Percentiles rank a stretch among this genome's conserved stretches.
Evolutionary conservation across 2,329 filamentous ascomycete species (phyloP).

Genomic region (Fusarium sp.): DNA sequence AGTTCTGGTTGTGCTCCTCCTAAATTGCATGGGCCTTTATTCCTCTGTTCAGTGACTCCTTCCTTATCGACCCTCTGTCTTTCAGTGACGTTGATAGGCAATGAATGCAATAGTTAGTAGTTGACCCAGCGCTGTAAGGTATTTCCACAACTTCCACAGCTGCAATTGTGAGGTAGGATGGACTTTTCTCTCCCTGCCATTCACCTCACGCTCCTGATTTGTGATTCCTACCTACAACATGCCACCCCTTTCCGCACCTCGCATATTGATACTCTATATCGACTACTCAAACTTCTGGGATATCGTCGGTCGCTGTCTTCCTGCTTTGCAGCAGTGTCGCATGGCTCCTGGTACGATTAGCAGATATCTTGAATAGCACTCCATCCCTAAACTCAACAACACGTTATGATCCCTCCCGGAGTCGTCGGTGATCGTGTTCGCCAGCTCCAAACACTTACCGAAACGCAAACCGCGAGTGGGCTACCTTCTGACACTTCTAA

Average conservation of each 20-base stretch:
- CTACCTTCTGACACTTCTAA: slow-evolving; percentile 15
- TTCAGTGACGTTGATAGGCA: slow-evolving; percentile 11
- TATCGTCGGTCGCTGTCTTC: background rate
- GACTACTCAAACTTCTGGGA: slow-evolving; percentile 10
- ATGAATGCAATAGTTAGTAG: slow-evolving; percentile 6
- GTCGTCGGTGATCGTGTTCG: slow-evolving; percentile 46
- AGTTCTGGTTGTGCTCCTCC: slow-evolving; percentile 47
- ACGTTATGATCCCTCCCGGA: slow-evolving; percentile 38
- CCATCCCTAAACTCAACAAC: slow-evolving; percentile 12
- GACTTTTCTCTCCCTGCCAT: slow-evolving; percentile 5
- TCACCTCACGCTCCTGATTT: background rate
- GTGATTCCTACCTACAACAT: slow-evolving; percentile 13
- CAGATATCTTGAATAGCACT: background rate
- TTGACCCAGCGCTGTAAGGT: background rate
- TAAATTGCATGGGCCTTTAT: slow-evolving; percentile 24
- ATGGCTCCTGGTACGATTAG: slow-evolving; percentile 4
- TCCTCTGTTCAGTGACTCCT: slow-evolving; percentile 30
- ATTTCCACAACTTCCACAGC: slow-evolving; percentile 16
- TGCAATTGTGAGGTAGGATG: background rate
- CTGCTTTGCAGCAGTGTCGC: slow-evolving; percentile 25
- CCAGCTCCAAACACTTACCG: slow-evolving; percentile 41
- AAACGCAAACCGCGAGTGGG: slow-evolving; percentile 11
- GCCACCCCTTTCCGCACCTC: slow-evolving; percentile 6
- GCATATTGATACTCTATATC: slow-evolving; percentile 16
- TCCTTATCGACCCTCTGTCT: slow-evolving; percentile 2